Evolutionary conservation across 2,329 filamentous ascomycete genomes (phyloP), one percentile per base, ranked within the genome.

Genomic region (Orbilia ellipsospora): DNA sequence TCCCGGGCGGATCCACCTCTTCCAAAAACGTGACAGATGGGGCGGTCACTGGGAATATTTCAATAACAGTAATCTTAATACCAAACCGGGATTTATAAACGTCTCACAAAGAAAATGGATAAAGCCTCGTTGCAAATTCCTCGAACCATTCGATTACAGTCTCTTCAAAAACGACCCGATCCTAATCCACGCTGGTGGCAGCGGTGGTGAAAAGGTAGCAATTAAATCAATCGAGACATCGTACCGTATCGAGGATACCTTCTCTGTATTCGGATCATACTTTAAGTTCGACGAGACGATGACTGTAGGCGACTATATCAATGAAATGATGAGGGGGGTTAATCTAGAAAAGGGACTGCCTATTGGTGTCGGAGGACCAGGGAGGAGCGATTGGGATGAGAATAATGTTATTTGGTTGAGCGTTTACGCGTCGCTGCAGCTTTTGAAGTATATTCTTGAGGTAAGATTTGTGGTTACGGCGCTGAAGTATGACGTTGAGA

Each of bases 121-220:
- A 13, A 45, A 26, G 2, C 68, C 68, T n/a, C 48, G 51, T 18
- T 66, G 61, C 26, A 61, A 36, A 23, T 12, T 73, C 20, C 5
- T 66, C 13, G 13, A 61, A 10, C 54, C 60, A 6, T 66, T 61
- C 31, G 61, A 73, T 51, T 73, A 73, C 16, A 23, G n/a, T 7
- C n/a, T 66, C 7, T 73, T 54, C 16, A 73, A 73, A 51, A 23
- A 73, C 55, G 68, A 73, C 5, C 68, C 68, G 18, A 42, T 73
- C 40, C 12, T 73, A 4, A 45, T 59, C 12, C 57, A 65, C 20
- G 45, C 52, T 2, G 20, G 48, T 4, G 67, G 60, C 1, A 13
- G 45, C 8, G 62, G 36, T 18, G 66, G 50, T 12, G 48, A 20
- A 12, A 70, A 63, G n/a, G 28, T 57, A 2, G 3, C 13, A 4